Conservation (phyloP, 164 flowering plant genomes). For the Nymphaea colorata region DNA sequence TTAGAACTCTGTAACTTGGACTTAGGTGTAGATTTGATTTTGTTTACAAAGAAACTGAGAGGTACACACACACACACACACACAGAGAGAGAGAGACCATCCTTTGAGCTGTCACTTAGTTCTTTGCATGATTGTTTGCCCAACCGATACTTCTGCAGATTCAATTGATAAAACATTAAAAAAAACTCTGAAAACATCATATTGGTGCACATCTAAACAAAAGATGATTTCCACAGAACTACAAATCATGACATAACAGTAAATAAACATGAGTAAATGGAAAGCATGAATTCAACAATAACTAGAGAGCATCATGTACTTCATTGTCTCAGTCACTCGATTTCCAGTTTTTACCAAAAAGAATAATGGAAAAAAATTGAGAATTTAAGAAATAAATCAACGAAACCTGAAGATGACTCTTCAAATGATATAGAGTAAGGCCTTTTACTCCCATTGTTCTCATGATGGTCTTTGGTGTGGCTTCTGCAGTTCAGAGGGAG, state of each 20-base stretch:
- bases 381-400: background rate
- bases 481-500: slow-evolving; percentile 50
- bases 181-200: background rate
- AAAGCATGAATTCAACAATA: background rate
- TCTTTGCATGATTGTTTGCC: slow-evolving; percentile 90
- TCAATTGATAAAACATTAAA: background rate
- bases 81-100: slow-evolving; percentile 37
- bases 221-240: too few relatives aligned
- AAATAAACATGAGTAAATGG: background rate
- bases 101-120: slow-evolving; percentile 64
- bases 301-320: too few relatives aligned
- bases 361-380: background rate
- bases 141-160: slow-evolving; percentile 77
- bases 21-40: background rate
- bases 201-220: background rate
- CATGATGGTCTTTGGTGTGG: slow-evolving; percentile 84
- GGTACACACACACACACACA: too few relatives aligned
- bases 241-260: too few relatives aligned
- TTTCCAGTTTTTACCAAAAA: background rate
- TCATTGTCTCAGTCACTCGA: background rate
- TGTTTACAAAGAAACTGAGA: background rate
- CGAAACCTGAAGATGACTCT: slow-evolving; percentile 80
- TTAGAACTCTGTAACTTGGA: background rate
- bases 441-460: slow-evolving; percentile 92
- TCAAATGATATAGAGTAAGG: slow-evolving; percentile 80